A percentile compares a stretch with the other conserved stretches of the same genome.
These are phyloP conservation scores for Apiotrichum domesticum DNA, from an alignment of 1,284 basidiomycete genomes.

Conservation along the genomic window DNA sequence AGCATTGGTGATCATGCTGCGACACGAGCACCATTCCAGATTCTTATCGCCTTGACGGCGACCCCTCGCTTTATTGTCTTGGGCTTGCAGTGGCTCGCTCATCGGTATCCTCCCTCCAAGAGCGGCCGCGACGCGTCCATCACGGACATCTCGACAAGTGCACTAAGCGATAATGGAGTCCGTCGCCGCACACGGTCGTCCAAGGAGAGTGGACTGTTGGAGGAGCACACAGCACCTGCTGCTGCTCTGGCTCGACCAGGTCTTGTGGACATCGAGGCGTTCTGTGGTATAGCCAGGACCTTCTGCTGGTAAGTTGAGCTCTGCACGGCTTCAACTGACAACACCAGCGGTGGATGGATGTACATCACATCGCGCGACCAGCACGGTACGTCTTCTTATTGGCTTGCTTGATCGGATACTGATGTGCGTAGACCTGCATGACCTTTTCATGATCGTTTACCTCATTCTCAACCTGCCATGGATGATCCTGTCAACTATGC, in stretches of 20 bases:
- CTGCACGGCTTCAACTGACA: constrained; percentile 11
- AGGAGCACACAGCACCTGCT: background rate
- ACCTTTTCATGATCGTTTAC: constrained; percentile 81
- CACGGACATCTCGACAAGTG: background rate
- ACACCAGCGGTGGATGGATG: constrained; percentile 65
- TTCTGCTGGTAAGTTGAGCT: constrained; percentile 56
- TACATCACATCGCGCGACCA: constrained; percentile 62
- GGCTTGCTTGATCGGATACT: background rate
- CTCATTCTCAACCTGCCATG: constrained; percentile 75
- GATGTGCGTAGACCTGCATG: constrained; percentile 59
- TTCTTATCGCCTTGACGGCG: constrained; percentile 79
- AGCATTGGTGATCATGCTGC: constrained; percentile 91
- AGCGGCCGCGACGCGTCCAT: background rate
- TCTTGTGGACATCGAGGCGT: constrained; percentile 48
- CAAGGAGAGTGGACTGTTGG: background rate
- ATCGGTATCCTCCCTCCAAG: constrained; percentile 38
- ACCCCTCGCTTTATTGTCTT: constrained; percentile 77
- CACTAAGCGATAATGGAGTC: background rate
- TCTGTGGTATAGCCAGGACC: constrained; percentile 67
- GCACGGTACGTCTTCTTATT: constrained; percentile 34
- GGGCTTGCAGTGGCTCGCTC: constrained; percentile 62
- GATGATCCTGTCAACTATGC: constrained; percentile 69
- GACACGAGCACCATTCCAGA: constrained; percentile 81
- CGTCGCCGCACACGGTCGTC: background rate
- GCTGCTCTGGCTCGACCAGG: background rate